phyloP scores from a whole-genome alignment of 305 asterid species.

The Euphrasia arctica region DNA sequence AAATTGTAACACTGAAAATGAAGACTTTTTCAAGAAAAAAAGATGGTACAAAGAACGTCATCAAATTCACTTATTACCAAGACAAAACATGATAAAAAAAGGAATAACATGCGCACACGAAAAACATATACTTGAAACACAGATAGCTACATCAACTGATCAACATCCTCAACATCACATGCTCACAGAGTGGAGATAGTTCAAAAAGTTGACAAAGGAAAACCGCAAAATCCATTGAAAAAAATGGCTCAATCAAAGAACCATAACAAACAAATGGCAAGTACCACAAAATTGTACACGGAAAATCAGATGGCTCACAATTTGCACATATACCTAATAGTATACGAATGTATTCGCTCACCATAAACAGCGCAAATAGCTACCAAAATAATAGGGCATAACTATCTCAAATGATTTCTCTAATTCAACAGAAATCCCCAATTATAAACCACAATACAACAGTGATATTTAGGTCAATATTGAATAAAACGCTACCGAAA shows the following conservation, averaged over 20 bases:
- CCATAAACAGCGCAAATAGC: too few relatives aligned
- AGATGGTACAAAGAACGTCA: not conserved
- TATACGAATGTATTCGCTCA: too few relatives aligned
- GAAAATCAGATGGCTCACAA: too few relatives aligned
- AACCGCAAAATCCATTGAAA: not conserved
- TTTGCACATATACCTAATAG: too few relatives aligned
- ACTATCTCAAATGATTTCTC: not conserved
- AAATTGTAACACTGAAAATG: not conserved
- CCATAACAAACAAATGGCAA: too few relatives aligned
- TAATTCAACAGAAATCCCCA: not conserved
- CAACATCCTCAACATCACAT: not conserved
- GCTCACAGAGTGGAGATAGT: too few relatives aligned
- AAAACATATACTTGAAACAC: not conserved
- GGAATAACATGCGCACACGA: not conserved
- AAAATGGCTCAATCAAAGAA: not conserved
- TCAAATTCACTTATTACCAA: too few relatives aligned
- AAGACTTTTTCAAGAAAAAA: not conserved
- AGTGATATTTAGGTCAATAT: not conserved
- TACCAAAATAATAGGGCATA: too few relatives aligned
- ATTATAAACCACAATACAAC: not conserved
- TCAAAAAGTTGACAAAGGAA: not conserved
- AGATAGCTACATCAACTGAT: not conserved
- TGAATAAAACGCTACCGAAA: too few relatives aligned
- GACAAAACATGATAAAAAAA: not conserved
- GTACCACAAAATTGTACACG: not conserved